Evolutionary conservation across 208 protist species (phyloP).

Genomic region (Histomonas meleagridis): DNA sequence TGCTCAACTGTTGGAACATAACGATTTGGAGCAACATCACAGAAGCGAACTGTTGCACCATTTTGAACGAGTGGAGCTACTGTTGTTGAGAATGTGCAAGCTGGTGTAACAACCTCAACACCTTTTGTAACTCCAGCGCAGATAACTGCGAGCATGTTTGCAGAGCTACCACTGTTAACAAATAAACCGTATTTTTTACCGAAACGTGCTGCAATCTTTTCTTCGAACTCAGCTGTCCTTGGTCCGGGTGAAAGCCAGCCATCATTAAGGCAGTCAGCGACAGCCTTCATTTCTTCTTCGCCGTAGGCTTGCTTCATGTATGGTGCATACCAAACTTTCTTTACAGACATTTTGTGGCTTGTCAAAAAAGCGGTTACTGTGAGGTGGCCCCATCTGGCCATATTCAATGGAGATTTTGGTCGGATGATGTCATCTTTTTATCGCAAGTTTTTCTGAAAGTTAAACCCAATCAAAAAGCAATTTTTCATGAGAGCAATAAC

Average conservation of each 20-base stretch:
- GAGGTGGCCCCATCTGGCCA: too few relatives aligned
- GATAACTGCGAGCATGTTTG: slow-evolving; percentile 43
- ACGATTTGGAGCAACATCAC: slow-evolving; percentile 29
- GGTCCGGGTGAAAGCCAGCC: slow-evolving; percentile 43
- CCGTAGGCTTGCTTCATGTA: slow-evolving; percentile 44
- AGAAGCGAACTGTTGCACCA: slow-evolving; percentile 41
- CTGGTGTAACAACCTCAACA: slow-evolving; percentile 46
- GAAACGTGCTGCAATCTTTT: slow-evolving; percentile 3
- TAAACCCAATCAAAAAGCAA: too few relatives aligned
- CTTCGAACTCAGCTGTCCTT: slow-evolving; percentile 43
- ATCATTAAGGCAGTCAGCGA: slow-evolving; percentile 38
- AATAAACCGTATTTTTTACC: slow-evolving; percentile 48
- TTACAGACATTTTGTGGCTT: neutral
- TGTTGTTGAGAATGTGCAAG: slow-evolving; percentile 45
- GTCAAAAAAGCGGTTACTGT: too few relatives aligned
- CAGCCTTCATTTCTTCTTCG: slow-evolving; percentile 46
- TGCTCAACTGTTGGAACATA: slow-evolving; percentile 41
- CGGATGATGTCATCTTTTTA: too few relatives aligned
- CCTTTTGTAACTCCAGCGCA: slow-evolving; percentile 25
- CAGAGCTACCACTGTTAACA: slow-evolving; percentile 44
- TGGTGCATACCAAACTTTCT: slow-evolving; percentile 43
- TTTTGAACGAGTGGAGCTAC: slow-evolving; percentile 43
- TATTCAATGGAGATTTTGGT: too few relatives aligned
- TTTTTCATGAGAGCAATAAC: too few relatives aligned
- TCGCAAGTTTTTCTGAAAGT: too few relatives aligned